Evolutionary conservation across 768 basidiomycete genomes (phyloP).

Genomic region (Russula brevipes): DNA sequence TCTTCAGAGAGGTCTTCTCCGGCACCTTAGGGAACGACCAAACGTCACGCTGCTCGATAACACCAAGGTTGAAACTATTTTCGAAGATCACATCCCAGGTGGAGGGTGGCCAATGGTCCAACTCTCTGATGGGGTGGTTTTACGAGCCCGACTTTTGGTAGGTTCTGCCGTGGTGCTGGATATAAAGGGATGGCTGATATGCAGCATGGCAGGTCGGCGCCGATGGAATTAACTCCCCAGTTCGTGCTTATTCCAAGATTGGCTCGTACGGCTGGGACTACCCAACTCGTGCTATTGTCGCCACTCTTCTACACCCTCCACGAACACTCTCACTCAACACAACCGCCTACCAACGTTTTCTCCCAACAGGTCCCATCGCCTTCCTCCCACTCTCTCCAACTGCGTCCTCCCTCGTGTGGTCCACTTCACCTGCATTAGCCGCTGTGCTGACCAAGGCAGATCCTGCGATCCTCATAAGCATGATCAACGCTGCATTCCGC

Average conservation of each 20-base stretch:
- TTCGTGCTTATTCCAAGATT: slow-evolving; percentile 80
- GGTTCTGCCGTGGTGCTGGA: slow-evolving; percentile 27
- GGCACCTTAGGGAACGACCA: slow-evolving; percentile 48
- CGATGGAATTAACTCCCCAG: slow-evolving; percentile 93
- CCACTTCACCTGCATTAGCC: slow-evolving; percentile 73
- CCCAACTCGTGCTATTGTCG: slow-evolving; percentile 83
- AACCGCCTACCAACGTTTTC: slow-evolving; percentile 89
- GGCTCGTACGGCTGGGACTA: slow-evolving; percentile 90
- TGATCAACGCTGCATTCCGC: slow-evolving; percentile 92
- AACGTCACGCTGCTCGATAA: slow-evolving; percentile 64
- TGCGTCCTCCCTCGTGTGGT: slow-evolving; percentile 90
- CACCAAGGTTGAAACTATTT: slow-evolving; percentile 69
- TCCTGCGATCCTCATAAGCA: slow-evolving; percentile 53
- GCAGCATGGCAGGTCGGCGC: slow-evolving; percentile 70
- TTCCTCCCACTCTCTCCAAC: slow-evolving; percentile 84
- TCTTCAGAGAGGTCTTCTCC: slow-evolving; percentile 78
- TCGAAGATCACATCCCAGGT: slow-evolving; percentile 41
- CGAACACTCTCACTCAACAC: slow-evolving; percentile 58
- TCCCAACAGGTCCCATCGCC: slow-evolving; percentile 92
- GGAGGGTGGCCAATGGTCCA: slow-evolving; percentile 77
- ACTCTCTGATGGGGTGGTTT: slow-evolving; percentile 57
- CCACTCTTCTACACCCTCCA: slow-evolving; percentile 73
- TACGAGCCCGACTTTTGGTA: slow-evolving; percentile 74
- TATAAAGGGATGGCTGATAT: background rate
- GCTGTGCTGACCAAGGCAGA: slow-evolving; percentile 63